These are phyloP conservation scores for Podaxis carcinomalis DNA, from an alignment of 768 basidiomycete genomes.

Conservation along the genomic window DNA sequence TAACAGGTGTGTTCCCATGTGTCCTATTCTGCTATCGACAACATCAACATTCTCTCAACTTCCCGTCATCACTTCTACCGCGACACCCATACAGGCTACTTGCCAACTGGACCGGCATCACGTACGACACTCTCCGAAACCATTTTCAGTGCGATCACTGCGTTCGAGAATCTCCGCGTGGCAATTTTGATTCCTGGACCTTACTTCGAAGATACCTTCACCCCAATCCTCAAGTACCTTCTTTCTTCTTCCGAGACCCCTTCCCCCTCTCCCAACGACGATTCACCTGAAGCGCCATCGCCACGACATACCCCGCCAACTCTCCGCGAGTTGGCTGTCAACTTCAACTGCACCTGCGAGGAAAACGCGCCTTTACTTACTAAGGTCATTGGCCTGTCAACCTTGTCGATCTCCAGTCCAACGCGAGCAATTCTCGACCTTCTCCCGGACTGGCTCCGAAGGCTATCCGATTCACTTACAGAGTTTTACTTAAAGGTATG, in stretches of 20 bases:
- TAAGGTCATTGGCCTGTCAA: slow-evolving; percentile 20
- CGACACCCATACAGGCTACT: slow-evolving; percentile 7
- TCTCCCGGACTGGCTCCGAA: slow-evolving; percentile 40
- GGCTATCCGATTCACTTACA: slow-evolving; percentile 27
- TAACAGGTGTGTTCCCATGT: slow-evolving; percentile 39
- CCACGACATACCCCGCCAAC: background rate
- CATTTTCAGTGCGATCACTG: slow-evolving; percentile 21
- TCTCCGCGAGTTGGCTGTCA: slow-evolving; percentile 25
- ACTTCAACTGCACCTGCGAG: slow-evolving; percentile 28
- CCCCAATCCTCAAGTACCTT: slow-evolving; percentile 18
- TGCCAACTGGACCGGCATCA: slow-evolving; percentile 16
- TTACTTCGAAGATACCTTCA: slow-evolving; percentile 24
- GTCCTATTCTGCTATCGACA: slow-evolving; percentile 14
- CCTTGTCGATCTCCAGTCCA: slow-evolving; percentile 30
- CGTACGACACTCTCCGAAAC: slow-evolving; percentile 16
- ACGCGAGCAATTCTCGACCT: slow-evolving; percentile 36
- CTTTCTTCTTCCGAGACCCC: slow-evolving; percentile 10
- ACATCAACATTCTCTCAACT: background rate
- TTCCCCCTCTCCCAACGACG: background rate
- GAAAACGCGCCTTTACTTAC: slow-evolving; percentile 22
- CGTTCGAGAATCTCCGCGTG: slow-evolving; percentile 27
- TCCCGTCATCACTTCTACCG: background rate
- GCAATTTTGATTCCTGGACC: slow-evolving; percentile 24
- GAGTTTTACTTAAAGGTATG: slow-evolving; percentile 42
- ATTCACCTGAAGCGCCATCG: background rate